Evolutionary conservation across 2,329 filamentous ascomycete species (phyloP).

Genomic region (Claviceps maximensis): DNA sequence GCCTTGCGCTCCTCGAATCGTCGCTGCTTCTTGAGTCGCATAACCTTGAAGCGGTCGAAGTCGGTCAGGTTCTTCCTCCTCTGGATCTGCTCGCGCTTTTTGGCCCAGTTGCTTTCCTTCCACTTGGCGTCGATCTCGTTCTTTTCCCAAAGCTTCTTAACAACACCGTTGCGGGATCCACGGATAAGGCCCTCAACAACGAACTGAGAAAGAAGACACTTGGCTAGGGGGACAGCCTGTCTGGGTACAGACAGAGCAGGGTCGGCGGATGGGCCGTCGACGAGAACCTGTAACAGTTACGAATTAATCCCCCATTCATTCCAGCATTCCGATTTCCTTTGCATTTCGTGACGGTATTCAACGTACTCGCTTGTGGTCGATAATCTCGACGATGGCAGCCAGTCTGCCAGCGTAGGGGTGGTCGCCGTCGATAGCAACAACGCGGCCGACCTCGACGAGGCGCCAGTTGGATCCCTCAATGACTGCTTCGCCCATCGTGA

Average conservation of each 20-base stretch:
- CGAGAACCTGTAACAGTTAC: slow-evolving; percentile 55
- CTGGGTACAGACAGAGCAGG: slow-evolving; percentile 69
- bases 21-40: slow-evolving; percentile 98
- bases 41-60: slow-evolving; percentile 99
- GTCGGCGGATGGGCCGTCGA: slow-evolving; percentile 85
- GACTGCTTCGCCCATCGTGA: slow-evolving; percentile 71
- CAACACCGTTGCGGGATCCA: slow-evolving; percentile 64
- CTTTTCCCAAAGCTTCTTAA: slow-evolving; percentile 86
- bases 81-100: slow-evolving; percentile 77
- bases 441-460: slow-evolving; percentile 95
- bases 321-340: not conserved
- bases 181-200: slow-evolving; percentile 77
- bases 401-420: slow-evolving; percentile 75
- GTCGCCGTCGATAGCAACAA: slow-evolving; percentile 75
- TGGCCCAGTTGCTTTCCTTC: slow-evolving; percentile 82
- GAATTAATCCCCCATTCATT: slow-evolving; percentile 4
- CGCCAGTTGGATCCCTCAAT: slow-evolving; percentile 80
- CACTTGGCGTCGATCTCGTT: slow-evolving; percentile 86
- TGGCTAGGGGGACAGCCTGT: slow-evolving; percentile 70
- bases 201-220: slow-evolving; percentile 81
- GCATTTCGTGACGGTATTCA: slow-evolving; percentile 6
- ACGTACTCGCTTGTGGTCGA: slow-evolving; percentile 99
- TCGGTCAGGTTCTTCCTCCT: slow-evolving; percentile 87
- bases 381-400: slow-evolving; percentile 94
- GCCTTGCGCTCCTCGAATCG: slow-evolving; percentile 97